Conservation (phyloP, 2,329 filamentous ascomycete species). For the Pezicula neosporulosa region DNA sequence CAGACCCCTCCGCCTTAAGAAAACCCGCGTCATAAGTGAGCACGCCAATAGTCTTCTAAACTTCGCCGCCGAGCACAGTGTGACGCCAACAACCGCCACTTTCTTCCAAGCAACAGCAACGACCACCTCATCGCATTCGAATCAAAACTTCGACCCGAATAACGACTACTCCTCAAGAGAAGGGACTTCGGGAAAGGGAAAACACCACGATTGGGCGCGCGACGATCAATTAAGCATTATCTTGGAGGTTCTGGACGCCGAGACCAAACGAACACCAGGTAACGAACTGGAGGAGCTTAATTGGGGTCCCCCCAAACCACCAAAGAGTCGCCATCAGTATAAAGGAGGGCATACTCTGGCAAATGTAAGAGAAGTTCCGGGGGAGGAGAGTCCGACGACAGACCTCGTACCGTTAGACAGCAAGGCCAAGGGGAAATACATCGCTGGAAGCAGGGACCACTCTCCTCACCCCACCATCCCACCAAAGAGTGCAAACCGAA, state of each 20-base stretch:
- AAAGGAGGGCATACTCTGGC: too few relatives aligned
- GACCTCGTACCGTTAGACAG: too few relatives aligned
- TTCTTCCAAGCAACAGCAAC: not conserved
- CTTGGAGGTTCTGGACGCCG: slow-evolving; percentile 15
- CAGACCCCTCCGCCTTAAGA: not conserved
- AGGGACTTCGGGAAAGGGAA: slow-evolving; percentile 1
- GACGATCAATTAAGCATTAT: slow-evolving; percentile 22
- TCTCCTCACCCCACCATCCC: too few relatives aligned
- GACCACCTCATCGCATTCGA: not conserved
- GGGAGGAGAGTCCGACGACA: too few relatives aligned
- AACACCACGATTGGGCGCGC: slow-evolving; percentile 13
- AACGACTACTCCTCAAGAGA: not conserved
- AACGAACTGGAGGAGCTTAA: slow-evolving; percentile 6
- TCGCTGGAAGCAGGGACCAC: too few relatives aligned
- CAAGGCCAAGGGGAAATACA: too few relatives aligned
- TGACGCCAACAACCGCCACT: not conserved
- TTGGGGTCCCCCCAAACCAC: slow-evolving; percentile 3
- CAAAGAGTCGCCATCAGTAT: not conserved
- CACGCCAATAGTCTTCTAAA: not conserved
- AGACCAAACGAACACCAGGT: slow-evolving; percentile 1
- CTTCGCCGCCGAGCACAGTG: not conserved
- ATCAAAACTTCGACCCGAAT: not conserved
- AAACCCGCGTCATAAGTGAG: not conserved
- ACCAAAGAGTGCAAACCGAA: too few relatives aligned
- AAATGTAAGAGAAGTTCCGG: too few relatives aligned